Base-by-base conservation (phyloP, 2,329 filamentous ascomycete genomes). In the Huntiella savannae region DNA sequence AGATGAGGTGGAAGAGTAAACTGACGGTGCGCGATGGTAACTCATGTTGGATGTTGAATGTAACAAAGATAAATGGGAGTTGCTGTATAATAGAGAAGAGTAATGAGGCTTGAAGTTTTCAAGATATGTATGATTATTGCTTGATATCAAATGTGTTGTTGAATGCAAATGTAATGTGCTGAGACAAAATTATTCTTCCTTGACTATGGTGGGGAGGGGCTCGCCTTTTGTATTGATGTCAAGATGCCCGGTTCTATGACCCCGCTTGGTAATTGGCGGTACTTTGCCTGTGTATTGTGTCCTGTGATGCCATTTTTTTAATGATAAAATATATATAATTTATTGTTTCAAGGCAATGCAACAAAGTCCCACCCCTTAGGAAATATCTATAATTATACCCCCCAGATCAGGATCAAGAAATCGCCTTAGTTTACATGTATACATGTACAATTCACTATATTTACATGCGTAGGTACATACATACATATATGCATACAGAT, bases 1-100 rank as follows among this genome's bases (percentile, higher is more conserved):
- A 40, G 40, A 36, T n/a, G 45, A 42, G 10, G 32, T 33, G n/a
- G 43, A 32, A n/a, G 48, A 38, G 36, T 49, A 49, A 15, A 36
- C 33, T 5, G 42, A 36, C 11, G 46, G 35, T 12, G 40, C 40
- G 44, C 34, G 36, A 17, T 34, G 40, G 40, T 39, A 16, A 33
- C 15, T 39, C 46, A 45, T 49, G 39, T 39, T 41, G 40, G 33
- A 38, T 8, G 19, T 5, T 43, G 17, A 42, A 33, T 12, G 12
- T 36, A 12, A 15, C 3, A 35, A 15, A 16, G 8, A 17, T 19
- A 16, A 36, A 13, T 46, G 37, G 33, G 15, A 28, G 22, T 15
- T 10, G 16, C 11, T 33, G 28, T 22, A 22, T 36, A 32, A 4
- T n/a, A 32, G 7, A 28, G 7, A 6, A 34, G 17, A 33, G 19